Percentiles rank a stretch among this genome's conserved stretches.
These are phyloP conservation scores for Yamadazyma friedrichii DNA, from an alignment of 1,139 yeast genomes.

Conservation along the genomic window DNA sequence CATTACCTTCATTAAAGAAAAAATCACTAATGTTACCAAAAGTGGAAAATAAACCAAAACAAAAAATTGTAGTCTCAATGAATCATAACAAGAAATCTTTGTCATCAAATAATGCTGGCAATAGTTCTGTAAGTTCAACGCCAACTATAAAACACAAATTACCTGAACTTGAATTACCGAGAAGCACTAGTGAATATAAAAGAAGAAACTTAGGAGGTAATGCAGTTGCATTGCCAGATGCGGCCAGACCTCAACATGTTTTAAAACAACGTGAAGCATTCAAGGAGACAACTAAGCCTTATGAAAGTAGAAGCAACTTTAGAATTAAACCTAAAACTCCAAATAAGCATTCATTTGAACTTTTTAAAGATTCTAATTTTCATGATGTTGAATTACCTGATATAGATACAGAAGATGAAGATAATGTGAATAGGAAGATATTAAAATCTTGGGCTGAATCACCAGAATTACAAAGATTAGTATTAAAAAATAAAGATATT, in stretches of 20 bases:
- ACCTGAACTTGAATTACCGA: conserved; percentile 6
- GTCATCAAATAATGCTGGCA: not conserved
- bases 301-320: conserved; percentile 1
- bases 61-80: conserved; percentile 29
- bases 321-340: conserved; percentile 9
- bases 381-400: conserved; percentile 35
- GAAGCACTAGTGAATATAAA: conserved; percentile 10
- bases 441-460: conserved; percentile 74
- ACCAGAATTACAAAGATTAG: conserved; percentile 53
- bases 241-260: conserved; percentile 27
- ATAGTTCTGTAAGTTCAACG: too few relatives aligned
- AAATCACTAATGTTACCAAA: conserved; percentile 33
- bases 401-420: conserved; percentile 58
- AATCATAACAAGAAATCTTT: conserved; percentile 20
- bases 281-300: not conserved
- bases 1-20: conserved; percentile 26
- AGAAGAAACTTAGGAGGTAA: conserved; percentile 23
- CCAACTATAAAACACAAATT: conserved; percentile 7
- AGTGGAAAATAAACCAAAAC: conserved; percentile 27
- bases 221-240: conserved; percentile 36
- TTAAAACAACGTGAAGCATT: conserved; percentile 1
- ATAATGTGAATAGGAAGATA: conserved; percentile 41
- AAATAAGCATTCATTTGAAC: conserved; percentile 5
- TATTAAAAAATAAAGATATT: conserved; percentile 56
- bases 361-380: conserved; percentile 6